These are phyloP conservation scores for Chlorella sp. DNA, from an alignment of 139 green algal species.

Conservation along the genomic window DNA sequence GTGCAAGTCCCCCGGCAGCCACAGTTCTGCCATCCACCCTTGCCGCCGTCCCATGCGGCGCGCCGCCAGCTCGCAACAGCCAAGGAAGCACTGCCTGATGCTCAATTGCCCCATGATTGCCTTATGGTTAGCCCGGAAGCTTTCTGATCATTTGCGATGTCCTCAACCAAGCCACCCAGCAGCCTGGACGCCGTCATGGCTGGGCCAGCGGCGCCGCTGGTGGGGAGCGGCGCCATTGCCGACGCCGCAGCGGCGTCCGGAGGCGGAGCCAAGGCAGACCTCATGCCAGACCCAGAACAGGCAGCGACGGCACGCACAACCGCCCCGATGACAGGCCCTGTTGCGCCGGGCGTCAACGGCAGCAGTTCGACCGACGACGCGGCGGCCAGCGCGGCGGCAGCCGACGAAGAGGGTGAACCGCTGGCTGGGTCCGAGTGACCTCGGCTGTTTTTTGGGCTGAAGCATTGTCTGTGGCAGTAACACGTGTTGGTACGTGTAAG, in stretches of 20 bases:
- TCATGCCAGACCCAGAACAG: background rate
- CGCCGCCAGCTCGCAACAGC: background rate
- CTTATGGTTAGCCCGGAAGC: no score
- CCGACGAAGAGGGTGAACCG: no score
- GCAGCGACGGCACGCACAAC: background rate
- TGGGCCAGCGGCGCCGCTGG: background rate
- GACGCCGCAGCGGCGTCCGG: background rate
- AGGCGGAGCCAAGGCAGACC: background rate
- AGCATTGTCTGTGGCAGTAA: no score
- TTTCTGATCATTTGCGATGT: background rate
- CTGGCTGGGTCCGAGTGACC: no score
- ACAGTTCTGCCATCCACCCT: no score
- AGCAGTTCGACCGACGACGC: no score
- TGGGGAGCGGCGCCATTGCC: background rate
- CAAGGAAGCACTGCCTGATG: background rate
- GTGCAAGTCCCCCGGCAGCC: no score
- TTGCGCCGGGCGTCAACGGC: background rate
- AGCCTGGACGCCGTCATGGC: no score
- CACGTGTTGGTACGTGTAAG: no score
- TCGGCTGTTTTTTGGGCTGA: no score
- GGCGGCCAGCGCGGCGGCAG: no score
- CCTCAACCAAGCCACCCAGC: background rate
- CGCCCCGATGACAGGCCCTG: background rate
- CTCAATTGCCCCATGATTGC: background rate
- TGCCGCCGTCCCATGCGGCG: background rate